phyloP scores from a whole-genome alignment of 805 yeast genomes.

The Candida hungchunana region DNA sequence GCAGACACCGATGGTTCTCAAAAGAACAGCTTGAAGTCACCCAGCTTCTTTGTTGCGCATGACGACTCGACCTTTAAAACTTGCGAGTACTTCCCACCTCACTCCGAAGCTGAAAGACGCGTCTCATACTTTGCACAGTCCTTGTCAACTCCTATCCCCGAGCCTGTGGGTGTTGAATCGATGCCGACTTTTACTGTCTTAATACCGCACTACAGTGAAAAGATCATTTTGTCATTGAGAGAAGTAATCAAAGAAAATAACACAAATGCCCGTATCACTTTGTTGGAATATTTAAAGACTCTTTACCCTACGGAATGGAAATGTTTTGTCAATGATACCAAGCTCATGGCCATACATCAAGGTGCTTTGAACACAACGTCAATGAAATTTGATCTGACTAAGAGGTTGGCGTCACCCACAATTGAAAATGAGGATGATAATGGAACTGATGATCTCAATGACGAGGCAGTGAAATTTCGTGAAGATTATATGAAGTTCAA shows the following conservation, averaged over 20 bases:
- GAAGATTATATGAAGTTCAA: too few species aligned
- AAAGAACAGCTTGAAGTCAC: constrained; percentile 51
- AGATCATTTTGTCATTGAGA: constrained; percentile 65
- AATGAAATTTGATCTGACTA: constrained; percentile 22
- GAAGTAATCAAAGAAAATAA: constrained; percentile 73
- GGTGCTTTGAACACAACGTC: constrained; percentile 31
- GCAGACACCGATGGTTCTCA: constrained; percentile 32
- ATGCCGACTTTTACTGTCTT: constrained; percentile 85
- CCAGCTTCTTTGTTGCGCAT: constrained; percentile 74
- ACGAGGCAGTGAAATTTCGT: too few species aligned
- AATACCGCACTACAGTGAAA: constrained; percentile 85
- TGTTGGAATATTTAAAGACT: constrained; percentile 75
- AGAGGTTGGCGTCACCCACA: background rate
- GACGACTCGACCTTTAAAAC: constrained; percentile 69
- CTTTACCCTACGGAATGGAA: constrained; percentile 78
- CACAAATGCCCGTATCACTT: constrained; percentile 63
- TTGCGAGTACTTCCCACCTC: constrained; percentile 53
- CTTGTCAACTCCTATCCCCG: constrained; percentile 78
- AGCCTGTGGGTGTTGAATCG: constrained; percentile 55
- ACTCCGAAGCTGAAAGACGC: constrained; percentile 77
- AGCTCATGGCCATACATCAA: constrained; percentile 53
- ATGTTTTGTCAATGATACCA: constrained; percentile 72
- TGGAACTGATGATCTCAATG: background rate
- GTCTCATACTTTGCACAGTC: constrained; percentile 89
- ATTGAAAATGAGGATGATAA: background rate